These are phyloP conservation scores for Rhodofomes roseus DNA, from an alignment of 1,284 basidiomycete genomes.

Conservation along the genomic window DNA sequence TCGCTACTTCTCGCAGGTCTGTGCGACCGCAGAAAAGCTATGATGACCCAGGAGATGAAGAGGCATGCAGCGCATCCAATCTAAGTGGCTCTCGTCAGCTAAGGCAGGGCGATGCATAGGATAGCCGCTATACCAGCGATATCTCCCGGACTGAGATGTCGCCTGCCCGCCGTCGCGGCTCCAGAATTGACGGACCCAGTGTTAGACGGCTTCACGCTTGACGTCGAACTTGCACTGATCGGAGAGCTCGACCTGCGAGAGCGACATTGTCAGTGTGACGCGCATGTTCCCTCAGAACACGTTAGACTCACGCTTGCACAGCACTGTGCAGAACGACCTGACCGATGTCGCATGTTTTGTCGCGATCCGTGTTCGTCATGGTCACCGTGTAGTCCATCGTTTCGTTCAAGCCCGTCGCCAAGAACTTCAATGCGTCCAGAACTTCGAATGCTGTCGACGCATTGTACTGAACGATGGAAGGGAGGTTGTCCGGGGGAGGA, in stretches of 20 bases:
- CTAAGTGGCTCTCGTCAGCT: no score
- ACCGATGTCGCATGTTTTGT: background rate
- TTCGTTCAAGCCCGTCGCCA: conserved; percentile 1
- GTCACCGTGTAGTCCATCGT: background rate
- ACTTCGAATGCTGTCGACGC: background rate
- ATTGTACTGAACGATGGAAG: background rate
- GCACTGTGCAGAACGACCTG: background rate
- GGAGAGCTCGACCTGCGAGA: background rate
- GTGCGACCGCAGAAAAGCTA: no score
- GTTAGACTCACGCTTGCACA: background rate
- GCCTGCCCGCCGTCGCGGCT: background rate
- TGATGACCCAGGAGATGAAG: no score
- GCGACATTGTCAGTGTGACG: background rate
- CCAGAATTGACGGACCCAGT: background rate
- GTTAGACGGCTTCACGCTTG: background rate
- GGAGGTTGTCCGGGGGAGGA: background rate
- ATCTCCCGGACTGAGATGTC: background rate
- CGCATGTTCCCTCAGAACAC: background rate
- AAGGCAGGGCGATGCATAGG: no score
- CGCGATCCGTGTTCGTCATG: background rate
- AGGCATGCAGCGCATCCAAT: no score
- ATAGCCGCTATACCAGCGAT: background rate
- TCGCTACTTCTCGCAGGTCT: no score
- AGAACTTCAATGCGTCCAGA: background rate
- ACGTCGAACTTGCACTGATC: background rate